phyloP scores from a whole-genome alignment of 495 filamentous ascomycete genomes.

The Astrothelium subdiscretum region DNA sequence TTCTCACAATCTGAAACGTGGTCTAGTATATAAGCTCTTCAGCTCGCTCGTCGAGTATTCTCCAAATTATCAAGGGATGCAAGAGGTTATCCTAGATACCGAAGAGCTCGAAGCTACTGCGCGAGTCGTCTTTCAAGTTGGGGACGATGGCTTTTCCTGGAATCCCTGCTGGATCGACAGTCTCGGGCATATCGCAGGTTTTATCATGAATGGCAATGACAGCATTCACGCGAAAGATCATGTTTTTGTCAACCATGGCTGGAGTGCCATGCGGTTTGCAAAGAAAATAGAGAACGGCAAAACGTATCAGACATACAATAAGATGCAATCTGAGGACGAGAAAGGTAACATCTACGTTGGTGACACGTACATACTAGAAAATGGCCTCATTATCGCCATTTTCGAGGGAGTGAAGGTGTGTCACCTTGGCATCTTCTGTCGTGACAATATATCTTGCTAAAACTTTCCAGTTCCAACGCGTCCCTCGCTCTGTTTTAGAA shows the following conservation, averaged over 20 bases:
- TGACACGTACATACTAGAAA: conserved; percentile 14
- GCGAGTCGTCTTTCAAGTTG: conserved; percentile 31
- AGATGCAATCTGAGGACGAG: conserved; percentile 6
- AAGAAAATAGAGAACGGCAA: background rate
- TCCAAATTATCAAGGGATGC: conserved; percentile 55
- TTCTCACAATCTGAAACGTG: conserved; percentile 38
- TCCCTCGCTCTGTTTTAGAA: conserved; percentile 9
- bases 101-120: conserved; percentile 59
- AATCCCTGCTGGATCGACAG: conserved; percentile 10
- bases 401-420: conserved; percentile 8
- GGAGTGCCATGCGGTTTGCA: background rate
- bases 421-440: background rate
- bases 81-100: conserved; percentile 67
- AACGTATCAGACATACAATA: conserved; percentile 5
- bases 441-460: background rate
- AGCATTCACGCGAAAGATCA: conserved; percentile 5
- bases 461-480: conserved; percentile 11
- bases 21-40: conserved; percentile 71
- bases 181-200: conserved; percentile 5
- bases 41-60: conserved; percentile 59
- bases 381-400: conserved; percentile 4
- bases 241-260: conserved; percentile 8
- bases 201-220: conserved; percentile 11
- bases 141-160: conserved; percentile 2
- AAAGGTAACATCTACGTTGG: conserved; percentile 10